Evolutionary conservation across 192 early-diverging fungal genomes (phyloP), one percentile per base, ranked within the genome.

Genomic region (Podila verticillata): DNA sequence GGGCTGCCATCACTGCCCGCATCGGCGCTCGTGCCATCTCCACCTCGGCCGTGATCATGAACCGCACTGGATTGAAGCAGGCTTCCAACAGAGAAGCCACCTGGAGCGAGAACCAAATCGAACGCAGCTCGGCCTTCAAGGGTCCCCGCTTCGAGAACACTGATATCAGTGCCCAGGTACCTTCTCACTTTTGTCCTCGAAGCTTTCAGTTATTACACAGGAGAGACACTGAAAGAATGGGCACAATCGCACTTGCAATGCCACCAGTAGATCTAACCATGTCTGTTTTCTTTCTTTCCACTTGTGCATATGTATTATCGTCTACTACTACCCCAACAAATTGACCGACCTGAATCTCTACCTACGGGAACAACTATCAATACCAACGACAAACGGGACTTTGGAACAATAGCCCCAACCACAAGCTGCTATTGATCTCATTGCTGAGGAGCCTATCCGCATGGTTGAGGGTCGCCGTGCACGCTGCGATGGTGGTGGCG

Each of bases 401-500:
- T 39, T 12, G 36, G 36, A 39, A 30, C 31, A n/a, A 61, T n/a
- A 95, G 92, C 96, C 97, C 34, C 92, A 93, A 54, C 95, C 96
- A 17, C 84, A 91, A 81, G 92, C 97, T 36, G 97, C 97, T 64
- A 92, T 95, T 59, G 96, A 97, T 64, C 89, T 98, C 59, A 95
- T 98, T 82, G 89, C 90, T 35, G 90, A 95, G 75, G 95, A 96
- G 65, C 95, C 96, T 22, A 86, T 98, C 65, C 93, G 86, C 65
- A 82, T 91, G 72, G 92, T 97, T 22, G 85, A 91, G 24, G 85
- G 86, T 35, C 91, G 95, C 24, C 75, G 89, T 70, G 94, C 92
- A 39, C 85, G 88, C 72, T 98, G 97, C 74, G 90, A 98, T 70
- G 97, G 97, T 67, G 97, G 94, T 89, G 96, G 92, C 57, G 97